A percentile compares a stretch with the other conserved stretches of the same genome.
Evolutionary conservation across 169 alveolate genomes (phyloP).

Genomic region (Plasmodium knowlesi): DNA sequence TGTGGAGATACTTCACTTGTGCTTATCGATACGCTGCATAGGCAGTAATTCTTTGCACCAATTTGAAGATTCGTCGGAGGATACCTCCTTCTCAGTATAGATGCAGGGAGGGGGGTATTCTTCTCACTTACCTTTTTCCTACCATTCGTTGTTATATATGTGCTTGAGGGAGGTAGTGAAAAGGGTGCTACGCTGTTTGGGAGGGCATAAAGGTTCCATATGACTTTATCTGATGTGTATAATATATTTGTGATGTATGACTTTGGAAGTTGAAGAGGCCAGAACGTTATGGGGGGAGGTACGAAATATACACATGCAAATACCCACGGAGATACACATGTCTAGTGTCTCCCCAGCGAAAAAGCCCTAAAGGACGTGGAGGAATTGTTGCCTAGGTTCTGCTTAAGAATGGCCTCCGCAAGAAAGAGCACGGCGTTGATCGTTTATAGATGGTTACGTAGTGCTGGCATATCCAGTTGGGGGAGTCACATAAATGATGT

Average conservation of each 20-base stretch:
- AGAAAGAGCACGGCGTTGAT: neutral
- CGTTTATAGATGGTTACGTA: neutral
- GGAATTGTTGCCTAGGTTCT: neutral
- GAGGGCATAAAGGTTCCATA: neutral
- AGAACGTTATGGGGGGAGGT: neutral
- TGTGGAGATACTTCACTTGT: neutral
- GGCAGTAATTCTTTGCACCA: neutral
- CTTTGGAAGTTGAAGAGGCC: too few species aligned
- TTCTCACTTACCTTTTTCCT: neutral
- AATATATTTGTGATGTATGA: neutral
- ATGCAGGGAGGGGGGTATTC: neutral
- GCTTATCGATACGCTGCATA: neutral
- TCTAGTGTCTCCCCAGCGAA: neutral
- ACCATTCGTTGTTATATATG: neutral
- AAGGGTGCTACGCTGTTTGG: neutral
- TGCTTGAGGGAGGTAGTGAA: neutral
- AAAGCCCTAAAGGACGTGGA: neutral
- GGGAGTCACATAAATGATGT: neutral
- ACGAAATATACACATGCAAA: neutral
- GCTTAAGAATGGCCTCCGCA: neutral
- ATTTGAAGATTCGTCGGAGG: neutral
- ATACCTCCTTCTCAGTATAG: neutral
- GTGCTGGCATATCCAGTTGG: neutral
- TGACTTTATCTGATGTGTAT: neutral
- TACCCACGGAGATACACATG: neutral